phyloP scores from a whole-genome alignment of 2,329 filamentous ascomycete species.

The Ophiosphaerella korrae region DNA sequence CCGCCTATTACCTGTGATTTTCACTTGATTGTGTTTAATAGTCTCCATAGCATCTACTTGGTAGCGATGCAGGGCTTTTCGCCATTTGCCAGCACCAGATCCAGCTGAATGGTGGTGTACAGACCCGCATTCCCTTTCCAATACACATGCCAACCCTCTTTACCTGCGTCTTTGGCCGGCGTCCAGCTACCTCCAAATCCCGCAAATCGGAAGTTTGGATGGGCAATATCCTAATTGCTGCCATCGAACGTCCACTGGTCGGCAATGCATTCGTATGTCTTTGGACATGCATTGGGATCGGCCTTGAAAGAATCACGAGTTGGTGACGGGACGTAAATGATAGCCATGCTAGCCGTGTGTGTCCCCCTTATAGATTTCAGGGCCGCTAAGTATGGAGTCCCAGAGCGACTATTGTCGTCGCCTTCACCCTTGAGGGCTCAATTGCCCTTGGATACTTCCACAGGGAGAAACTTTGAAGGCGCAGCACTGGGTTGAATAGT shows the following conservation, averaged over 20 bases:
- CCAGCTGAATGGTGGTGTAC: constrained; percentile 9
- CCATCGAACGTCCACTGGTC: constrained; percentile 16
- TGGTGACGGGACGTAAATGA: constrained; percentile 15
- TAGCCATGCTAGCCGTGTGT: constrained; percentile 13
- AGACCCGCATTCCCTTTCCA: constrained; percentile 19
- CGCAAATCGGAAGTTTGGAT: constrained; percentile 11
- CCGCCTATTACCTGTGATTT: too few species aligned
- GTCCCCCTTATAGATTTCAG: constrained; percentile 13
- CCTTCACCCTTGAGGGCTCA: constrained; percentile 20
- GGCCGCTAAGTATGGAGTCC: constrained; percentile 19
- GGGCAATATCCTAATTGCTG: not conserved
- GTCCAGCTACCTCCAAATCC: constrained; percentile 20
- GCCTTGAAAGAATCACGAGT: constrained; percentile 4
- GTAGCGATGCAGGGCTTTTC: too few species aligned
- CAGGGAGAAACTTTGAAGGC: constrained; percentile 16
- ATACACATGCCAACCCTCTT: constrained; percentile 27
- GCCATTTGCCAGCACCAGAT: constrained; percentile 7
- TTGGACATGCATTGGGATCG: constrained; percentile 14
- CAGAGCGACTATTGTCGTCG: constrained; percentile 11
- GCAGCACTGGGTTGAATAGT: constrained; percentile 25
- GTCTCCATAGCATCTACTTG: not conserved
- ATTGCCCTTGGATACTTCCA: constrained; percentile 11
- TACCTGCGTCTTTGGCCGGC: constrained; percentile 21
- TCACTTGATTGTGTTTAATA: too few species aligned
- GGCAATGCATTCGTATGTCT: constrained; percentile 14